Percentiles rank a stretch among this genome's conserved stretches.
Conservation (phyloP, 345 rosid genomes). For the Mangifera indica region DNA sequence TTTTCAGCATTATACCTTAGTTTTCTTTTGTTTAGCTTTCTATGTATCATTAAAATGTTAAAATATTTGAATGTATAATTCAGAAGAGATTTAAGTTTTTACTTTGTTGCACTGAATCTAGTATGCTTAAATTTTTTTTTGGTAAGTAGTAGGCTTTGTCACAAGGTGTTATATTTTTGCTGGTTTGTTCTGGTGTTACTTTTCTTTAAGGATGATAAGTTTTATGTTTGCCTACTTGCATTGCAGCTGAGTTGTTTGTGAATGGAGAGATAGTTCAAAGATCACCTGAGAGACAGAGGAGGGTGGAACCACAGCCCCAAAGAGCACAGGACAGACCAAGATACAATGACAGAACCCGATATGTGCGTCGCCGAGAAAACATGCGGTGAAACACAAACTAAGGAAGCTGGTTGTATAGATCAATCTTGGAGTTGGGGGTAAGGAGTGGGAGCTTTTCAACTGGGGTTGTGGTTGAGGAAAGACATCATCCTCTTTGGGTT, state of each 20-base stretch:
- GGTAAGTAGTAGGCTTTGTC: too few species aligned
- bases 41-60: neutral
- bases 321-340: conserved; percentile 95
- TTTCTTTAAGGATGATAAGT: neutral
- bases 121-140: neutral
- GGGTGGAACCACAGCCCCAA: conserved; percentile 94
- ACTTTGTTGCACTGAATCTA: neutral
- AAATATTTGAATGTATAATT: neutral
- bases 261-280: conserved; percentile 95
- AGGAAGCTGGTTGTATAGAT: conserved; percentile 26
- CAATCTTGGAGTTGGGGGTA: neutral
- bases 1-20: neutral
- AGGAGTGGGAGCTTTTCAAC: neutral
- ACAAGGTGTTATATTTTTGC: neutral
- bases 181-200: neutral
- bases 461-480: neutral
- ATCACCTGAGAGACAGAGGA: conserved; percentile 87
- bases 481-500: neutral
- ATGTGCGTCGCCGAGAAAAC: conserved; percentile 82
- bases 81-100: neutral
- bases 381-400: conserved; percentile 35
- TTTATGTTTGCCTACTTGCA: neutral
- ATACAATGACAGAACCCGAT: conserved; percentile 91
- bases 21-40: neutral
- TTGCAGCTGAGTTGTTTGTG: conserved; percentile 89